Conservation (phyloP, 805 yeast species). For the Cyberlindnera japonica region DNA sequence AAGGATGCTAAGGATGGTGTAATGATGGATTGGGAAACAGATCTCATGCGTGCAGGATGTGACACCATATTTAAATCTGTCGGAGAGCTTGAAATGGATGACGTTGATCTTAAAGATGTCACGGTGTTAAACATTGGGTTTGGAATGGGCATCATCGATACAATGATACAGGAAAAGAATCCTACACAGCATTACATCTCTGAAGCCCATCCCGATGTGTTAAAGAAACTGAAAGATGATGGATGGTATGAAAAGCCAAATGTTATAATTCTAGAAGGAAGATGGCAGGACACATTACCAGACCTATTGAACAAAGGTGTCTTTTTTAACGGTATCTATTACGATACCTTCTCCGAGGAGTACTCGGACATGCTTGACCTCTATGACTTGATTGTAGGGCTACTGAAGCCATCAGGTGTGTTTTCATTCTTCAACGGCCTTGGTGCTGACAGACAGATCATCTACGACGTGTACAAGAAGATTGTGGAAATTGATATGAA, state of each 20-base stretch:
- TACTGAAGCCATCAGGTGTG: constrained; percentile 75
- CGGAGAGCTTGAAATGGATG: constrained; percentile 24
- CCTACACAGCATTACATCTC: constrained; percentile 81
- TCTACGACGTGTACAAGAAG: constrained; percentile 80
- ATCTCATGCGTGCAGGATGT: constrained; percentile 78
- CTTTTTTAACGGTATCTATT: constrained; percentile 86
- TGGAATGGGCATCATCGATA: constrained; percentile 95
- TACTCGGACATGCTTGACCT: constrained; percentile 84
- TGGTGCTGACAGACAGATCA: constrained; percentile 72
- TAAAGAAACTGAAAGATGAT: constrained; percentile 58
- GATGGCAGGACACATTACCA: constrained; percentile 86
- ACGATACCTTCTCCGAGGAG: constrained; percentile 92
- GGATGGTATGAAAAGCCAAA: constrained; percentile 80
- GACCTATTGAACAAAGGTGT: constrained; percentile 59
- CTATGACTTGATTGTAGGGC: constrained; percentile 76
- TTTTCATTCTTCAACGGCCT: constrained; percentile 92
- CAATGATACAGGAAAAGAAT: constrained; percentile 53
- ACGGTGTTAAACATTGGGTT: constrained; percentile 83
- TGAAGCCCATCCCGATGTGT: constrained; percentile 93
- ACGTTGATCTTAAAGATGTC: constrained; percentile 35
- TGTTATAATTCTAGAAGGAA: constrained; percentile 78
- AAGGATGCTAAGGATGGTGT: constrained; percentile 76
- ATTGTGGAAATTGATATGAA: constrained; percentile 76
- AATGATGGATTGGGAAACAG: constrained; percentile 96
- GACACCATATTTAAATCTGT: constrained; percentile 58